Evolutionary conservation across 2,329 filamentous ascomycete species (phyloP), one percentile per base, ranked within the genome.

Genomic region (Escovopsis sp.): DNA sequence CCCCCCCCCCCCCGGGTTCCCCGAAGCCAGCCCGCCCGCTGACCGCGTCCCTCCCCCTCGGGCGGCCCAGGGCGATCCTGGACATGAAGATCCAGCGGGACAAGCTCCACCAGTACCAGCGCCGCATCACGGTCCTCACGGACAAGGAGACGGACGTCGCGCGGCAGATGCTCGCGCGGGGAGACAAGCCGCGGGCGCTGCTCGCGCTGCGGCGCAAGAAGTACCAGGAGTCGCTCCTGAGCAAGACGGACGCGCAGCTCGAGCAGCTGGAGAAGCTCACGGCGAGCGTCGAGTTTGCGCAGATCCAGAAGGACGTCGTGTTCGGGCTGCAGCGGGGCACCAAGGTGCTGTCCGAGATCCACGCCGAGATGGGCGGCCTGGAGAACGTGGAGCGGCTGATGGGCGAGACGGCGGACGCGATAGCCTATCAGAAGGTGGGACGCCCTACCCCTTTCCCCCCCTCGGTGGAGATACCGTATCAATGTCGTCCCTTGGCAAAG

Each of bases 21-120:
- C 39, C 37, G 38, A 41, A 50, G 46, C 48, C 28, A 30, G 6
- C 28, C 28, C 28, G 28, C 28, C 10, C 28, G 28, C 28, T 30
- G 6, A 30, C 28, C 28, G 6, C 28, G 15, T 38, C 39, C 38
- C 36, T 15, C n/a, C 18, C 34, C 19, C 23, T n/a, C 15, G 15
- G 15, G 15, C 15, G 15, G 15, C 15, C 15, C 15, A 95, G 88
- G 68, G 89, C 89, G 46, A 95, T 96, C 64, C 82, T 96, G 56
- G 88, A 96, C 66, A 83, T 96, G 68, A 96, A 96, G 69, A 86
- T 79, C 64, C 89, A 96, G 68, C 88, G 91, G 62, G 91, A 98
- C 70, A 93, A 87, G 63, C 80, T 98, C 4, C 88, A 93, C 57
- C 87, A 94, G 61, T 96, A 96, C 68, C 89, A 95, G 64, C 82